These are phyloP conservation scores for Boletus rubescentipes DNA, from an alignment of 768 basidiomycete genomes.

Conservation along the genomic window DNA sequence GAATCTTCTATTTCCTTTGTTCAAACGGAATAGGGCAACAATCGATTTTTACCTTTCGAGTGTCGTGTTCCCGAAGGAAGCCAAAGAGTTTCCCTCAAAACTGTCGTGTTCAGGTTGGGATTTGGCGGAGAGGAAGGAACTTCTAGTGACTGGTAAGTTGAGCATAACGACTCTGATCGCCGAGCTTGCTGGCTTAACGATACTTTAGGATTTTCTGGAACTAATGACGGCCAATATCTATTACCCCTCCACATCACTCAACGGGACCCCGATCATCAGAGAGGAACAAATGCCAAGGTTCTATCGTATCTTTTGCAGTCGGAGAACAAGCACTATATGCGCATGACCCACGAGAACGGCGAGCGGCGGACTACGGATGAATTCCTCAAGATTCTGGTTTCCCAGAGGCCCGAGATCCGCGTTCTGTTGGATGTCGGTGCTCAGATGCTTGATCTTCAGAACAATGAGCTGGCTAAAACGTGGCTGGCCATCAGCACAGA, in stretches of 20 bases:
- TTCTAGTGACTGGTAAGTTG: constrained; percentile 15
- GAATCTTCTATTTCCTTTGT: constrained; percentile 21
- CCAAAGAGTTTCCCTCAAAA: constrained; percentile 36
- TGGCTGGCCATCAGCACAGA: constrained; percentile 38
- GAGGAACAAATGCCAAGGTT: constrained; percentile 46
- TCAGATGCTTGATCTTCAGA: constrained; percentile 52
- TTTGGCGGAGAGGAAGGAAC: constrained; percentile 28
- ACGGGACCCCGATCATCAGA: constrained; percentile 27
- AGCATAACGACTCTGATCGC: neutral
- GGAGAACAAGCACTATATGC: constrained; percentile 20
- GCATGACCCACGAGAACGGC: constrained; percentile 7
- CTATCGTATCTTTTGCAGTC: constrained; percentile 31
- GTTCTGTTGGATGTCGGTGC: constrained; percentile 57
- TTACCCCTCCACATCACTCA: constrained; percentile 36
- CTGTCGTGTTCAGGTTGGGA: constrained; percentile 39
- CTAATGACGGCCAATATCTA: constrained; percentile 40
- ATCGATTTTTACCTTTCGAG: constrained; percentile 37
- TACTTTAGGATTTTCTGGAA: constrained; percentile 37
- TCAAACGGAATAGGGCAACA: constrained; percentile 26
- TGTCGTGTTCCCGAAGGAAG: constrained; percentile 39
- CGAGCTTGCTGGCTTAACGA: neutral
- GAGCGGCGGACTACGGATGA: constrained; percentile 11
- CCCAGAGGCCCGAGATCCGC: constrained; percentile 37
- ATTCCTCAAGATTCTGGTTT: constrained; percentile 32
- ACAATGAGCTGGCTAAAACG: constrained; percentile 35